Percentiles rank a stretch among this genome's conserved stretches.
Evolutionary conservation across 768 basidiomycete genomes (phyloP).

Genomic region (Serendipita sp.): DNA sequence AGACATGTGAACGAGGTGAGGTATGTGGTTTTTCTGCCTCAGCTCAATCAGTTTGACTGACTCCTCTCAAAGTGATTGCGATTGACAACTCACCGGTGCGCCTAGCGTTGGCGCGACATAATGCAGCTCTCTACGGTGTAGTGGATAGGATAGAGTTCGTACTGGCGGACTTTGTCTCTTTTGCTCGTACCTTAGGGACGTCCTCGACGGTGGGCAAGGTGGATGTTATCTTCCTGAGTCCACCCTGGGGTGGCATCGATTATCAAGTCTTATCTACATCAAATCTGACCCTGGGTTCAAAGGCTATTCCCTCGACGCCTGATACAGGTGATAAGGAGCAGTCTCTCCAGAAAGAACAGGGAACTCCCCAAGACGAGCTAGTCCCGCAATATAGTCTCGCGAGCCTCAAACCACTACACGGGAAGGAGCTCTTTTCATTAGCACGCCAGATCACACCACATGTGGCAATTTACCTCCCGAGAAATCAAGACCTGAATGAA

Average conservation of each 20-base stretch:
- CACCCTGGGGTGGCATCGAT: slow-evolving; percentile 86
- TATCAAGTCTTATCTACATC: slow-evolving; percentile 33
- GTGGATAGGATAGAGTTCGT: slow-evolving; percentile 92
- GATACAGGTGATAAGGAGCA: slow-evolving; percentile 5
- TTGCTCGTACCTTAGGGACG: slow-evolving; percentile 36
- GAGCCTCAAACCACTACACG: slow-evolving; percentile 64
- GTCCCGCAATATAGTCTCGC: slow-evolving; percentile 43
- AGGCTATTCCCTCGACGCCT: slow-evolving; percentile 4
- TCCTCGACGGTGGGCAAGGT: slow-evolving; percentile 33
- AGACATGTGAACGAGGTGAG: slow-evolving; percentile 86
- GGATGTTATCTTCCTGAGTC: slow-evolving; percentile 84
- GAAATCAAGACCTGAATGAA: slow-evolving; percentile 62
- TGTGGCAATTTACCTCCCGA: slow-evolving; percentile 79
- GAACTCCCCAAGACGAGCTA: background rate
- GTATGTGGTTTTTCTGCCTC: background rate
- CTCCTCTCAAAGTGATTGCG: slow-evolving; percentile 60
- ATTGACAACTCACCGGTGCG: slow-evolving; percentile 72
- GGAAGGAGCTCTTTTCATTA: slow-evolving; percentile 64
- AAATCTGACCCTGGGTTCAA: slow-evolving; percentile 11
- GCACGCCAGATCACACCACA: slow-evolving; percentile 58
- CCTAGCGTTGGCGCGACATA: slow-evolving; percentile 83
- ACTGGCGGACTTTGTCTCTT: slow-evolving; percentile 67
- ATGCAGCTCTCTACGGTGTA: slow-evolving; percentile 87
- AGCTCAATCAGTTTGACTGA: background rate
- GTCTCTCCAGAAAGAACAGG: slow-evolving; percentile 3